These are phyloP conservation scores for Staphylotrichum tortipilum DNA, from an alignment of 495 filamentous ascomycete species.

Conservation along the genomic window DNA sequence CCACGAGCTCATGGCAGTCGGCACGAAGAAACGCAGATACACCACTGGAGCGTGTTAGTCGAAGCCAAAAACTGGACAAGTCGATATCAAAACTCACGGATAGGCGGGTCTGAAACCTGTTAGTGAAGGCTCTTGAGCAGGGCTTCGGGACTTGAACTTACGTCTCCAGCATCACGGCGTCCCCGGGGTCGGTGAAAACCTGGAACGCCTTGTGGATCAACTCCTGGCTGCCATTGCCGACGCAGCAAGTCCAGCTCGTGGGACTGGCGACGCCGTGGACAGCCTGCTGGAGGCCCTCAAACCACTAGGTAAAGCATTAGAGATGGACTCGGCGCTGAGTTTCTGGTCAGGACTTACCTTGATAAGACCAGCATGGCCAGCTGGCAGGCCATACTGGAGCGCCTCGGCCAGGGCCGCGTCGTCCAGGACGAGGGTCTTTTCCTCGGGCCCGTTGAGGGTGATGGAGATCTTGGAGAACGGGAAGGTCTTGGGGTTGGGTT, in stretches of 20 bases:
- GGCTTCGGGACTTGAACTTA: neutral
- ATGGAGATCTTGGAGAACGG: conserved; percentile 9
- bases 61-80: neutral
- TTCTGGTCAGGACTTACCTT: neutral
- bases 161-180: conserved; percentile 9
- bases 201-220: conserved; percentile 12
- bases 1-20: conserved; percentile 1
- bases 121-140: neutral
- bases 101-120: neutral
- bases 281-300: conserved; percentile 2
- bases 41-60: neutral
- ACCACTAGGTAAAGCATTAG: no score
- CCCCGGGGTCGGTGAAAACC: conserved; percentile 9
- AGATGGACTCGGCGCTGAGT: no score
- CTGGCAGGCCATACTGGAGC: conserved; percentile 5
- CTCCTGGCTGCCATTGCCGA: conserved; percentile 12
- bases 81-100: conserved; percentile 1
- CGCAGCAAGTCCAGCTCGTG: conserved; percentile 1
- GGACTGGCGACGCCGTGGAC: neutral
- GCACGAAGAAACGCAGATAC: neutral
- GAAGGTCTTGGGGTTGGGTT: conserved; percentile 8
- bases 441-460: conserved; percentile 1
- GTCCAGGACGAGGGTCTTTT: conserved; percentile 3
- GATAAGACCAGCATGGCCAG: neutral
- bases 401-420: neutral